Percentiles rank a stretch among this genome's conserved stretches.
These are phyloP conservation scores for Trichomonas tenax DNA, from an alignment of 208 protist genomes.

Conservation along the genomic window DNA sequence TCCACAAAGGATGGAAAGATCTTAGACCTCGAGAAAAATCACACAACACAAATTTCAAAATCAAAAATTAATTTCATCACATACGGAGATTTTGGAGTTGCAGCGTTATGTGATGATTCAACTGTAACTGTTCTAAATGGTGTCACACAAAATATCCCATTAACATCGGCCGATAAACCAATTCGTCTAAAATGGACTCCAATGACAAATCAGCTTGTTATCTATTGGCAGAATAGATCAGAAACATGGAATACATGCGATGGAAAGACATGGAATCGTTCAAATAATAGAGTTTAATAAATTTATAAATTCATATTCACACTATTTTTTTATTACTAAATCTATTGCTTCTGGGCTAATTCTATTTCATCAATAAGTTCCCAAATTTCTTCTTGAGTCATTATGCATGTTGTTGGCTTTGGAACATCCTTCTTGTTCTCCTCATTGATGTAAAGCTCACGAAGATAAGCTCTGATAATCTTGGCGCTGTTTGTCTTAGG, in stretches of 20 bases:
- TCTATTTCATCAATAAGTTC: neutral
- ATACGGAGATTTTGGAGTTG: neutral
- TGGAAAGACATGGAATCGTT: neutral
- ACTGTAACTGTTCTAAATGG: neutral
- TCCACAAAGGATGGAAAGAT: neutral
- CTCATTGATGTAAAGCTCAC: neutral
- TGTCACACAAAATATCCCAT: neutral
- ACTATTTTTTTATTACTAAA: too few relatives aligned
- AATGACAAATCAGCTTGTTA: neutral
- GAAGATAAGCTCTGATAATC: neutral
- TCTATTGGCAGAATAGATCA: neutral
- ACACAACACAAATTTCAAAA: neutral
- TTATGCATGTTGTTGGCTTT: neutral
- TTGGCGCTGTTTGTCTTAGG: constrained; percentile 12
- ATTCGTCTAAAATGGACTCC: neutral
- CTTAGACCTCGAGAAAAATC: neutral
- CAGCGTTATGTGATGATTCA: neutral
- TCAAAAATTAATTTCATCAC: neutral
- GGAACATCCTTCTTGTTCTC: neutral
- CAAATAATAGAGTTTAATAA: neutral
- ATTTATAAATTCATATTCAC: neutral
- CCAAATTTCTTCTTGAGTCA: neutral
- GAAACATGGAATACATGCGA: neutral
- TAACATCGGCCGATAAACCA: neutral
- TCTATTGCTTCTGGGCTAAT: neutral